Evolutionary conservation across 257 asterid genomes (phyloP).

Genomic region (Mitragyna speciosa): DNA sequence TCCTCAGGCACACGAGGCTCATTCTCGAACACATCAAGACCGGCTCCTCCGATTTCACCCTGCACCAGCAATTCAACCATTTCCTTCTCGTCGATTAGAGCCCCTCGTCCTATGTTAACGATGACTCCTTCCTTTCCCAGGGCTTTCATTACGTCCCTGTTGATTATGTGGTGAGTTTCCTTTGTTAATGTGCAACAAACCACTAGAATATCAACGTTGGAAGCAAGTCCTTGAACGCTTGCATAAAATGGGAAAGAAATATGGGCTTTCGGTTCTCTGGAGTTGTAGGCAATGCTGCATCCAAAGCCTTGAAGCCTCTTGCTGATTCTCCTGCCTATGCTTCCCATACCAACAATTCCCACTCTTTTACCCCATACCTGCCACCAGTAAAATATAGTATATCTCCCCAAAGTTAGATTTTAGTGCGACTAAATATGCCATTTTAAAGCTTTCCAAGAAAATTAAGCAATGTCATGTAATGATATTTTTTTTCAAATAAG

Average conservation of each 20-base stretch:
- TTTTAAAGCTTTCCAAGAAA: too few species aligned
- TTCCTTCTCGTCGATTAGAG: slow-evolving; percentile 51
- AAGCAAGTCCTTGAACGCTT: slow-evolving; percentile 24
- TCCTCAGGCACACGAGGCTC: slow-evolving; percentile 51
- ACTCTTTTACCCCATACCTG: slow-evolving; percentile 31
- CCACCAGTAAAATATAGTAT: neutral
- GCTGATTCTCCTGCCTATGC: slow-evolving; percentile 30
- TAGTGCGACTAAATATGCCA: too few species aligned
- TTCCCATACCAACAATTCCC: slow-evolving; percentile 36
- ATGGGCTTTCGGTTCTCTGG: slow-evolving; percentile 31
- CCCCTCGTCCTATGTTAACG: slow-evolving; percentile 35
- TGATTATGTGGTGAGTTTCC: slow-evolving; percentile 31
- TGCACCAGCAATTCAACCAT: slow-evolving; percentile 43
- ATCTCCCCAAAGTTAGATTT: too few species aligned
- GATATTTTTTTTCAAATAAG: too few species aligned
- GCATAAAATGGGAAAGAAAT: slow-evolving; percentile 23
- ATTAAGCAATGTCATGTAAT: too few species aligned
- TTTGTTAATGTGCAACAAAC: slow-evolving; percentile 29
- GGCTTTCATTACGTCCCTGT: slow-evolving; percentile 33
- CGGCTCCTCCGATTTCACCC: slow-evolving; percentile 58
- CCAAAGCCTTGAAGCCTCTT: slow-evolving; percentile 38
- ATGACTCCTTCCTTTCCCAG: slow-evolving; percentile 37
- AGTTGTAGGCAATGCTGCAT: slow-evolving; percentile 42
- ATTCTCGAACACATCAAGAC: slow-evolving; percentile 65
- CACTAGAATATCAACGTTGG: slow-evolving; percentile 27